These are phyloP conservation scores for Hyphopichia homilentoma DNA, from an alignment of 805 yeast genomes.

Conservation along the genomic window DNA sequence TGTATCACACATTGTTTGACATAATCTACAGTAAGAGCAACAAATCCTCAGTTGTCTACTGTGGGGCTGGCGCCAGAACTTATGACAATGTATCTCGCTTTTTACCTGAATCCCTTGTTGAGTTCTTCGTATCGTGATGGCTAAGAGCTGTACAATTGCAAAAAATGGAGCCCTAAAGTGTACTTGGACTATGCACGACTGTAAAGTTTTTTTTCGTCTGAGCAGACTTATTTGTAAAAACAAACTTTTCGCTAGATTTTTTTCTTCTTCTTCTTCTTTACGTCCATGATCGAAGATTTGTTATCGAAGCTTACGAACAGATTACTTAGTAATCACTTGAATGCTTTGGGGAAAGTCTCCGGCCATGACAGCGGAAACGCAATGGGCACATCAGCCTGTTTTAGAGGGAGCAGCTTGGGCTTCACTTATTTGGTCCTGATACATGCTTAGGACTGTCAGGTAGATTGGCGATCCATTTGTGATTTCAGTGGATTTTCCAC, in stretches of 20 bases:
- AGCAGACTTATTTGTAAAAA: conserved; percentile 2
- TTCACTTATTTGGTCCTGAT: too few relatives aligned
- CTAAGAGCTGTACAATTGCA: too few relatives aligned
- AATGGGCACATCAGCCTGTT: conserved; percentile 28
- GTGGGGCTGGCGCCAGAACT: conserved; percentile 40
- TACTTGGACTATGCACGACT: neutral
- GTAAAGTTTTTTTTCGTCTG: neutral
- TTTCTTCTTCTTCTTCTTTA: conserved; percentile 23
- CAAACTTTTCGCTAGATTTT: conserved; percentile 5
- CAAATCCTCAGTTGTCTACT: conserved; percentile 32
- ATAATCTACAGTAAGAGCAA: conserved; percentile 22
- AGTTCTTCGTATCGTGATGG: conserved; percentile 14
- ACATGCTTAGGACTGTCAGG: too few relatives aligned
- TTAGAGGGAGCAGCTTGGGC: conserved; percentile 10
- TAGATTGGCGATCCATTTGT: too few relatives aligned
- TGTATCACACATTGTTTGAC: conserved; percentile 39
- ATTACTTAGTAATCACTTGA: conserved; percentile 14
- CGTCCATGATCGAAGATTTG: conserved; percentile 75
- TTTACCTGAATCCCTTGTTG: conserved; percentile 29
- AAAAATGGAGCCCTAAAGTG: conserved; percentile 5
- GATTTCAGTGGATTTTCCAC: too few relatives aligned
- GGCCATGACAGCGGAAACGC: conserved; percentile 71
- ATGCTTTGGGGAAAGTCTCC: conserved; percentile 91
- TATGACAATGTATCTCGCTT: conserved; percentile 31
- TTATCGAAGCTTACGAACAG: conserved; percentile 70